phyloP scores from a whole-genome alignment of 1,284 basidiomycete genomes.

The Cryptococcus floricola region DNA sequence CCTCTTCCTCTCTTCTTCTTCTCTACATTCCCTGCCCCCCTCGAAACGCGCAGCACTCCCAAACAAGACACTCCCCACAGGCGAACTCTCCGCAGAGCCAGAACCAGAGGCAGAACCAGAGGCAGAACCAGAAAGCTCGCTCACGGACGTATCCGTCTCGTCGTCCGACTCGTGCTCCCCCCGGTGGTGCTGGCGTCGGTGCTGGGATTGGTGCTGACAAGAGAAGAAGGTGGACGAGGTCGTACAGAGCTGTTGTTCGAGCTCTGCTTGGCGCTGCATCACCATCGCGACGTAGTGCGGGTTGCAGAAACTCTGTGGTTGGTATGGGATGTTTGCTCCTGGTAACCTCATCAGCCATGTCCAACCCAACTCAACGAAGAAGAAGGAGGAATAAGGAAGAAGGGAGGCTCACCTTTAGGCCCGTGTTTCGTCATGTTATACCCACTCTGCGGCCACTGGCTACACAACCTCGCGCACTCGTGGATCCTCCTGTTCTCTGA shows the following conservation, averaged over 20 bases:
- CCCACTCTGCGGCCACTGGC: constrained; percentile 71
- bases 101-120: constrained; percentile 14
- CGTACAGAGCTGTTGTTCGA: constrained; percentile 32
- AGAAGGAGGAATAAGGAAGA: background rate
- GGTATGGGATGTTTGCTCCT: constrained; percentile 53
- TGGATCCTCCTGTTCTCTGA: constrained; percentile 30
- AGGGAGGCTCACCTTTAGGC: constrained; percentile 54
- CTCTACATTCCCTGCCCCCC: background rate
- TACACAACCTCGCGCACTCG: constrained; percentile 42
- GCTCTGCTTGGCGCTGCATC: constrained; percentile 59
- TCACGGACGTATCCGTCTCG: constrained; percentile 20
- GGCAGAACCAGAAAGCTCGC: constrained; percentile 4
- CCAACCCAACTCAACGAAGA: background rate
- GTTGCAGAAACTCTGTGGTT: constrained; percentile 66
- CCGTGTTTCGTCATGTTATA: constrained; percentile 76
- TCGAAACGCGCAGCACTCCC: constrained; percentile 6
- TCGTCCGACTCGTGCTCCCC: constrained; percentile 16
- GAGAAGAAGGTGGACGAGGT: constrained; percentile 24
- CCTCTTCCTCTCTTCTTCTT: constrained; percentile 19
- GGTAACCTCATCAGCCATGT: background rate
- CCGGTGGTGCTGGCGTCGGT: constrained; percentile 1
- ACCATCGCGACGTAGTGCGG: constrained; percentile 63
- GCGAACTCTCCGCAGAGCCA: constrained; percentile 22
- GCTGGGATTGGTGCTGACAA: constrained; percentile 10
- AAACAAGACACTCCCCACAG: constrained; percentile 10